These are phyloP conservation scores for Ascochyta clinopodiicola DNA, from an alignment of 2,329 filamentous ascomycete species.

Conservation along the genomic window DNA sequence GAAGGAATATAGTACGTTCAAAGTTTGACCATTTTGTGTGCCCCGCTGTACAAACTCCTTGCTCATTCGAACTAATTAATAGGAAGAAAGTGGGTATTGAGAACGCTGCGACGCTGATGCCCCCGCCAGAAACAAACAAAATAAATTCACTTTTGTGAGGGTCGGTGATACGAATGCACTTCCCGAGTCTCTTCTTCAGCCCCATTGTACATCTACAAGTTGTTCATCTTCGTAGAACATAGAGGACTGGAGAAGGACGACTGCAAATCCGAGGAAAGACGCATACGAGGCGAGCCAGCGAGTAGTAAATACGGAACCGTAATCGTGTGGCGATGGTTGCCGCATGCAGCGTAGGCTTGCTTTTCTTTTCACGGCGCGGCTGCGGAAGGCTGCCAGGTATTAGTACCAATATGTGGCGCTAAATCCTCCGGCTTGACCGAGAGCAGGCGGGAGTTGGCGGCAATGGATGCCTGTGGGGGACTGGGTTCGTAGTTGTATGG, in stretches of 20 bases:
- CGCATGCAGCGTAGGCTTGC: not conserved
- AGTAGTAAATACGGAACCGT: not conserved
- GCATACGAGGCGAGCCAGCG: not conserved
- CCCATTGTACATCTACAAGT: not conserved
- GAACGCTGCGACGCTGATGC: constrained; percentile 11
- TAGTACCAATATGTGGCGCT: not conserved
- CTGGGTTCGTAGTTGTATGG: not conserved
- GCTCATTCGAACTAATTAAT: not conserved
- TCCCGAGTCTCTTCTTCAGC: not conserved
- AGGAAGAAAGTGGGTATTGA: constrained; percentile 10
- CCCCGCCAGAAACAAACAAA: not conserved
- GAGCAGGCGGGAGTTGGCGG: not conserved
- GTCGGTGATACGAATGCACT: not conserved
- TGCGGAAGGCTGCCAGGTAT: constrained; percentile 4
- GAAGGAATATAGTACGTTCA: not conserved
- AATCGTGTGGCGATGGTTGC: not conserved
- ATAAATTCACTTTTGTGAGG: not conserved
- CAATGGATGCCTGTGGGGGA: not conserved
- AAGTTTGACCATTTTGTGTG: not conserved
- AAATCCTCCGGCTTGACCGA: constrained; percentile 1
- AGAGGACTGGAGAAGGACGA: not conserved
- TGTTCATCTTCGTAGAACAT: not conserved
- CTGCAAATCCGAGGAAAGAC: not conserved
- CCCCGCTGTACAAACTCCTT: not conserved
- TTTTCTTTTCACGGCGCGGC: not conserved